phyloP scores from a whole-genome alignment of 2,329 filamentous ascomycete genomes.

The Penicillium sp. region DNA sequence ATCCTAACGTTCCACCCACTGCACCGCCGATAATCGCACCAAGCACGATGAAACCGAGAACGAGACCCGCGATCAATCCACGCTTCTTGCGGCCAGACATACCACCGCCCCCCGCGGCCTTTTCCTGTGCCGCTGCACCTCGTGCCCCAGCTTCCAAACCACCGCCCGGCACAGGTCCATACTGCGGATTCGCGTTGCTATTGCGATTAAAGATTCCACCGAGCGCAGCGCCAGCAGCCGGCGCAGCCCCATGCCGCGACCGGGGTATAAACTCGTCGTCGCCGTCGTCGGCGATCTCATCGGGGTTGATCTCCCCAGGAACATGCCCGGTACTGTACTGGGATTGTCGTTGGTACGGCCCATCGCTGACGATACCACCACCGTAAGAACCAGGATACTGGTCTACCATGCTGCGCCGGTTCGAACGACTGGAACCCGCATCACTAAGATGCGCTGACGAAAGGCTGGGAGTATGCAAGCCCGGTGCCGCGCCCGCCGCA shows the following conservation, averaged over 20 bases:
- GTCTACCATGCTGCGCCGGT: constrained; percentile 55
- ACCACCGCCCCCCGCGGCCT: constrained; percentile 59
- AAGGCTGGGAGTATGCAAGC: constrained; percentile 35
- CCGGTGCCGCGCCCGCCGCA: constrained; percentile 36
- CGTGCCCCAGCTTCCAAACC: constrained; percentile 28
- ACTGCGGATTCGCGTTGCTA: constrained; percentile 50
- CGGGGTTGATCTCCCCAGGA: constrained; percentile 67
- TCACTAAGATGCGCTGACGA: constrained; percentile 34
- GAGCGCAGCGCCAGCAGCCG: constrained; percentile 51
- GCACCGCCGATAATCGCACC: constrained; percentile 74
- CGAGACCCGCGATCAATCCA: constrained; percentile 68
- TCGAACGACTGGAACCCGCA: constrained; percentile 44
- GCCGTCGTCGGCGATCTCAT: constrained; percentile 81
- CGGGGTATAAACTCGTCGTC: constrained; percentile 73
- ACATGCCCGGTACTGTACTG: constrained; percentile 52
- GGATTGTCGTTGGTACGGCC: constrained; percentile 66
- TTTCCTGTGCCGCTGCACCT: constrained; percentile 58
- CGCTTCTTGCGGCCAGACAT: constrained; percentile 65
- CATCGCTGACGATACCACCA: constrained; percentile 54
- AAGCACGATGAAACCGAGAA: constrained; percentile 66
- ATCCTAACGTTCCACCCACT: constrained; percentile 70
- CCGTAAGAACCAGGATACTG: constrained; percentile 36
- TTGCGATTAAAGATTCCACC: constrained; percentile 47
- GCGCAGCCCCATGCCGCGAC: constrained; percentile 29
- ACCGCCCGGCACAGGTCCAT: constrained; percentile 55